Base-by-base conservation (phyloP, 1,284 basidiomycete species). In the Ustilago vetiveriae region DNA sequence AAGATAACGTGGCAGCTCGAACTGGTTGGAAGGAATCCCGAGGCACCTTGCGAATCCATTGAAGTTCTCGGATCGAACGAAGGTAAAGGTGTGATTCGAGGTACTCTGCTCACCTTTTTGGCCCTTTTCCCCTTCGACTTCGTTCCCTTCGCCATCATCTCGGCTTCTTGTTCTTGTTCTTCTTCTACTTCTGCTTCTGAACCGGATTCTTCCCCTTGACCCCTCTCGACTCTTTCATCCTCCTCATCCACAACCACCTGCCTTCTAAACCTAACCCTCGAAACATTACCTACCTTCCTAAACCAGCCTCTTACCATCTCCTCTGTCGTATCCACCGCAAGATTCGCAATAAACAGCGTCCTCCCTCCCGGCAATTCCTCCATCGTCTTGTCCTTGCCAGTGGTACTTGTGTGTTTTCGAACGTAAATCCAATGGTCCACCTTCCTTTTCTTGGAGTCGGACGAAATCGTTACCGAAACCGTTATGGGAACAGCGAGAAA, bases 271-370 rank as follows among this genome's bases (percentile, higher is more conserved):
- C n/a, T 11, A 2, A 80, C 60, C 10, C 29, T 21, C 10, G 76
- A 64, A 22, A 81, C 42, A 6, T 60, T 60, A 2, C 79, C 80
- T 3, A 72, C 75, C 21, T 67, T 70, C 4, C 52, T 45, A 41
- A 81, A 80, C 24, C 79, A 50, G 30, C 60, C 52, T 13, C 74
- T 50, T 21, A 81, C 38, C 39, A 68, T 64, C 11, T 41, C 45
- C 10, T 75, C 72, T 19, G 76, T 76, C 4, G 74, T 57, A 56
- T 81, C 79, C 23, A 49, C 35, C 10, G 79, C 79, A 37, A 81
- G 30, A 43, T 81, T 81, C 8, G 74, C 79, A 13, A 79, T 30
- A 33, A 81, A 81, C 19, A 81, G 50, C 22, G 80, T 81, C 8
- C 80, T 50, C 4, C 32, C 75, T 64, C 35, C 37, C 21, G 42